Conservation (phyloP, 495 filamentous ascomycete species). For the Neurospora sp. region DNA sequence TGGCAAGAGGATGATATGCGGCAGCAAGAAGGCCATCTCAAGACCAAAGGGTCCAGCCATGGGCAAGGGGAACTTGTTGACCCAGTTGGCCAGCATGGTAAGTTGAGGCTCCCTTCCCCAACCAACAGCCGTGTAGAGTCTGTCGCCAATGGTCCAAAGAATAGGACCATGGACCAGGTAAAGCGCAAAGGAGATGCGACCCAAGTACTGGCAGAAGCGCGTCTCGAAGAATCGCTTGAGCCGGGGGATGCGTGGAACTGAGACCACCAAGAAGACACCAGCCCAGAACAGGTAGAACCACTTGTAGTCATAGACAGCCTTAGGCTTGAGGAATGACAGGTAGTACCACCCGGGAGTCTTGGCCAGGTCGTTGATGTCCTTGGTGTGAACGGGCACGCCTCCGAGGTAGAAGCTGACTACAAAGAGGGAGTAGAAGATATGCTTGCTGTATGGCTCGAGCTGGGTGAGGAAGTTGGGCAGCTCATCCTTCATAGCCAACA, state of each 20-base stretch:
- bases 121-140: conserved; percentile 43
- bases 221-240: conserved; percentile 47
- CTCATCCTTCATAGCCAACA: conserved; percentile 29
- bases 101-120: conserved; percentile 24
- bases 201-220: conserved; percentile 52
- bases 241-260: conserved; percentile 33
- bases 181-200: conserved; percentile 52
- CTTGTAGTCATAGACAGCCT: conserved; percentile 41
- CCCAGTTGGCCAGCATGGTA: conserved; percentile 31
- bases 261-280: conserved; percentile 43
- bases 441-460: conserved; percentile 30
- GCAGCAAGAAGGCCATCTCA: conserved; percentile 41
- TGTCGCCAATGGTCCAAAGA: conserved; percentile 32
- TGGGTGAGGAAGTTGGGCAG: conserved; percentile 27
- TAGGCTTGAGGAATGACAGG: conserved; percentile 37
- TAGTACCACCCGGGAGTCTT: conserved; percentile 35
- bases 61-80: conserved; percentile 36
- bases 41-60: conserved; percentile 42
- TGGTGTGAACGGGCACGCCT: conserved; percentile 33
- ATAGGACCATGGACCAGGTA: conserved; percentile 59
- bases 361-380: conserved; percentile 23
- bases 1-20: conserved; percentile 46
- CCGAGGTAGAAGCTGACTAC: conserved; percentile 31
- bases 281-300: conserved; percentile 43
- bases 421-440: conserved; percentile 38